These are phyloP conservation scores for Aaosphaeria arxii DNA, from an alignment of 2,329 filamentous ascomycete species.

Conservation along the genomic window DNA sequence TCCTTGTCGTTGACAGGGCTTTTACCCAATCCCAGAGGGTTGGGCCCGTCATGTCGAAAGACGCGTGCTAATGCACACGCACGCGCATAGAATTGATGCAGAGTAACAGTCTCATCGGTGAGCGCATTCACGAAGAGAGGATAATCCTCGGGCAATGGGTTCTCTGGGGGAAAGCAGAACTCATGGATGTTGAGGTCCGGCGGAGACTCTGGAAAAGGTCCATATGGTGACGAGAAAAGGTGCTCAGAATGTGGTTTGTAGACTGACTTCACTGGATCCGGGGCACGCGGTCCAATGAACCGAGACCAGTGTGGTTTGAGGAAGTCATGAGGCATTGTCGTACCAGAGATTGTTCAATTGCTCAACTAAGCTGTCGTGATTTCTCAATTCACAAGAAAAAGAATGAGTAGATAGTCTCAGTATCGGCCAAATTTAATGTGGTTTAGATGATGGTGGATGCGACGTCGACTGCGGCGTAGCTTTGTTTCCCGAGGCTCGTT, in stretches of 20 bases:
- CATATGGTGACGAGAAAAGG: constrained; percentile 24
- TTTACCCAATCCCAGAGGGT: constrained; percentile 15
- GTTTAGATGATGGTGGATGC: too few relatives aligned
- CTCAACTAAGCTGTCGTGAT: too few relatives aligned
- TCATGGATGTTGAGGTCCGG: constrained; percentile 28
- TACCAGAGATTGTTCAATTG: neutral
- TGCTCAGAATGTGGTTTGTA: constrained; percentile 15
- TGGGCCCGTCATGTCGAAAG: constrained; percentile 23
- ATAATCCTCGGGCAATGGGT: constrained; percentile 24
- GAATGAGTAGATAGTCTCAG: too few relatives aligned
- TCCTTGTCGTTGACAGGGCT: constrained; percentile 21
- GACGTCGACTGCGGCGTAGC: too few relatives aligned
- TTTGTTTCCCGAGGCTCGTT: too few relatives aligned
- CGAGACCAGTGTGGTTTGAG: constrained; percentile 24
- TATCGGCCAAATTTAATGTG: too few relatives aligned
- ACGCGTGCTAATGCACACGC: constrained; percentile 25
- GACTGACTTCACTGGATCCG: constrained; percentile 16
- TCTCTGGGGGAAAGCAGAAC: constrained; percentile 24
- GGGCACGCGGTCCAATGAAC: constrained; percentile 19
- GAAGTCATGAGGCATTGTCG: constrained; percentile 18
- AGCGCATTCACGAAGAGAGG: constrained; percentile 26
- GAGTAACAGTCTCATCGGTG: constrained; percentile 20
- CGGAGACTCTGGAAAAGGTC: constrained; percentile 23
- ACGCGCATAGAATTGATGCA: constrained; percentile 25
- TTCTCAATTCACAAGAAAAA: too few relatives aligned